Conservation (phyloP, 2,329 filamentous ascomycete species). For the Plenodomus biglobosus region DNA sequence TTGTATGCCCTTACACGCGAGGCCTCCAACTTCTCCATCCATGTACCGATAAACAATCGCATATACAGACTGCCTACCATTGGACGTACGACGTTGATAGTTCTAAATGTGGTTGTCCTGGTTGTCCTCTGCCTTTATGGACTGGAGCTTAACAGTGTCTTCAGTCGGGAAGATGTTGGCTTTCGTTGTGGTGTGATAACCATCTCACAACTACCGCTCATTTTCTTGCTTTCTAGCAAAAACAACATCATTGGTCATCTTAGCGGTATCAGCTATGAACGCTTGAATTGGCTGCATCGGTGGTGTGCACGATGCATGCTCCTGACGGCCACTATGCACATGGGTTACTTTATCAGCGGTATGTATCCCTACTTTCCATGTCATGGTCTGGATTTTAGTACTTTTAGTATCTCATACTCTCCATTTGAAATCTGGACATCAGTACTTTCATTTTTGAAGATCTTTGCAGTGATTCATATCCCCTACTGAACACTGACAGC, state of each 20-base stretch:
- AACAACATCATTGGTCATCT: slow-evolving; percentile 63
- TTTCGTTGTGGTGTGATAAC: slow-evolving; percentile 59
- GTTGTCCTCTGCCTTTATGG: slow-evolving; percentile 60
- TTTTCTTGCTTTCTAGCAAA: slow-evolving; percentile 59
- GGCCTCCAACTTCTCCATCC: slow-evolving; percentile 52
- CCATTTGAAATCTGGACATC: too few relatives aligned
- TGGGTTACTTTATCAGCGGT: slow-evolving; percentile 64
- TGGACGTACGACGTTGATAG: slow-evolving; percentile 44
- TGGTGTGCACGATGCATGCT: slow-evolving; percentile 72
- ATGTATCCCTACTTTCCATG: neutral
- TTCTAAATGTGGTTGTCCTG: slow-evolving; percentile 54
- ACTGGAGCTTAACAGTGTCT: slow-evolving; percentile 53
- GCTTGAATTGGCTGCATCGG: slow-evolving; percentile 72
- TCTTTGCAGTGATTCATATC: neutral
- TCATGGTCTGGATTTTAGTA: too few relatives aligned
- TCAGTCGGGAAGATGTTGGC: slow-evolving; percentile 58
- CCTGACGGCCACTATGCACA: slow-evolving; percentile 67
- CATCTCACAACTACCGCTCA: slow-evolving; percentile 57
- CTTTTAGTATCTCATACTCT: too few relatives aligned
- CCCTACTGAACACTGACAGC: neutral
- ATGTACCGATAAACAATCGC: slow-evolving; percentile 36
- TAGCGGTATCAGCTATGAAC: slow-evolving; percentile 66
- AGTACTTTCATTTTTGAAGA: too few relatives aligned
- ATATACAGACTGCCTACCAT: slow-evolving; percentile 46
- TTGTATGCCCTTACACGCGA: slow-evolving; percentile 58